A percentile compares a stretch with the other conserved stretches of the same genome.
Evolutionary conservation across 2,329 filamentous ascomycete species (phyloP).

Genomic region (Aspergillus felis): DNA sequence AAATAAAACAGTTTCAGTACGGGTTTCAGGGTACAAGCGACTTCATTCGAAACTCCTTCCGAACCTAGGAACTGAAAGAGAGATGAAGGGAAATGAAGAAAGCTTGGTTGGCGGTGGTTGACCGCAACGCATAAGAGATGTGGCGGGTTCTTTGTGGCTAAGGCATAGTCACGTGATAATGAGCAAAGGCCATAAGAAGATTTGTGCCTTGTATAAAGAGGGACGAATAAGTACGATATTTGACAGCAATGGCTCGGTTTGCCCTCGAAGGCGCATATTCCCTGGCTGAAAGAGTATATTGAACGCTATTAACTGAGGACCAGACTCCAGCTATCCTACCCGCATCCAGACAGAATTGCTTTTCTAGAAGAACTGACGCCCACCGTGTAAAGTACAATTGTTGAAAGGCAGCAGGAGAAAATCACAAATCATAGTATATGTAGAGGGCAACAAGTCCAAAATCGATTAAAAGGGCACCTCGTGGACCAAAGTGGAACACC

Average conservation of each 20-base stretch:
- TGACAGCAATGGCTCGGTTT: not conserved
- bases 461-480: not conserved
- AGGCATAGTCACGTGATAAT: not conserved
- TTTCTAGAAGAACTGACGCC: conserved; percentile 21
- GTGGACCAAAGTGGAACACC: not conserved
- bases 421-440: conserved; percentile 4
- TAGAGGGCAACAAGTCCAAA: not conserved
- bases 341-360: conserved; percentile 15
- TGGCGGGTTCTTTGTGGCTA: not conserved
- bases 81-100: not conserved
- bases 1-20: not conserved
- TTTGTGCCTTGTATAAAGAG: too few relatives aligned
- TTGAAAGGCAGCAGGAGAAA: conserved; percentile 4
- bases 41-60: too few relatives aligned
- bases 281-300: conserved; percentile 2
- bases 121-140: not conserved
- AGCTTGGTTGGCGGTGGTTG: not conserved
- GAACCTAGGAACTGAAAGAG: not conserved
- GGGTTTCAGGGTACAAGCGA: not conserved
- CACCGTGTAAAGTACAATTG: conserved; percentile 22
- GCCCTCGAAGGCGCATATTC: not conserved
- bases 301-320: conserved; percentile 10
- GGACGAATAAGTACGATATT: not conserved
- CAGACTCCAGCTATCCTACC: conserved; percentile 24
- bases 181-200: not conserved